Evolutionary conservation across 306 rosid genomes (phyloP), one percentile per base, ranked within the genome.

Genomic region (Cotoneaster glaucophyllus): DNA sequence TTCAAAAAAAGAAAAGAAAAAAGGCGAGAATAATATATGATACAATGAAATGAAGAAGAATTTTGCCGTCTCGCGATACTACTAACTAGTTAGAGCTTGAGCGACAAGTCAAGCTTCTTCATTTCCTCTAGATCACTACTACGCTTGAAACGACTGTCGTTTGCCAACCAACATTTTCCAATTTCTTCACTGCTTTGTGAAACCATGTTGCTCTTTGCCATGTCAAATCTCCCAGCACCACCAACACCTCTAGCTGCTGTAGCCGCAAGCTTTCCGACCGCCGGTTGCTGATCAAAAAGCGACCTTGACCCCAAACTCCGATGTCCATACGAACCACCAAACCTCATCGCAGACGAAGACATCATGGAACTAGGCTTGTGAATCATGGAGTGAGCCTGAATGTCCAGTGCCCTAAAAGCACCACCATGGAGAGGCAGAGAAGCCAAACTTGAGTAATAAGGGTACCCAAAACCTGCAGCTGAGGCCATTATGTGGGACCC

Each of bases 21-120:
- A 28, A 15, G 58, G 31, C 50, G 66, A 53, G 15, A 57, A 43
- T 32, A 22, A 14, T 3, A 44, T 65, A 79, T 41, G 65, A 21
- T 66, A 73, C 64, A 62, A 22, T 21, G 62, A 22, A 56, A 32
- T 8, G 56, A 41, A 44, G 19, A 59, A 73, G 44, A 44, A 74
- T 74, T 73, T 19, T 58, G 64, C 77, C 19, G 68, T 14, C 21
- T 59, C 32, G 43, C 32, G 43, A 21, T 5, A 1, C 56, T 34
- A 73, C 76, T 34, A 73, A 48, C 37, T 41, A 43, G 44, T 63
- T 79, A 91, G 57, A 91, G 94, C 82, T 86, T 87, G 67, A 91
- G 87, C 22, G 94, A 89, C 79, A 89, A 82, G 75, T 91, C 94
- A 64, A 91, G 88, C 52, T 84, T 75, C 82, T 85, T 89, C 72